These are phyloP conservation scores for Capniomyces stellatus DNA, from an alignment of 371 early-diverging fungal species.

Conservation along the genomic window DNA sequence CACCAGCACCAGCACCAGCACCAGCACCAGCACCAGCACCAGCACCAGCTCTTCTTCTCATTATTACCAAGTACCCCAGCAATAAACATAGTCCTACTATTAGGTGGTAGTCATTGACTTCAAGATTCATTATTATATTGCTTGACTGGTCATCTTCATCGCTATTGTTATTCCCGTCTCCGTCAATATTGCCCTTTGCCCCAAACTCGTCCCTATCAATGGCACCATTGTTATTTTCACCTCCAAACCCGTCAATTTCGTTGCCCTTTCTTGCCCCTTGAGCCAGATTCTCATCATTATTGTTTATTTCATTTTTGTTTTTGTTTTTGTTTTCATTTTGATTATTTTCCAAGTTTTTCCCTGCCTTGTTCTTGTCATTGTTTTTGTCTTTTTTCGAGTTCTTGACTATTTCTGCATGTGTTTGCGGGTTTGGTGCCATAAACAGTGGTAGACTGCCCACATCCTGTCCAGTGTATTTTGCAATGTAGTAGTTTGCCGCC, in stretches of 20 bases:
- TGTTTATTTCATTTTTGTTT: background rate
- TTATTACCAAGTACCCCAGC: background rate
- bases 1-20: no score
- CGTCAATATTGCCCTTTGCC: background rate
- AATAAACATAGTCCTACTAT: background rate
- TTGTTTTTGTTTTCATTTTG: background rate
- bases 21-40: no score
- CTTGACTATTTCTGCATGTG: slow-evolving; percentile 3
- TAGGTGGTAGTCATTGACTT: background rate
- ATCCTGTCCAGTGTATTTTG: slow-evolving; percentile 36
- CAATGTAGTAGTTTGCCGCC: slow-evolving; percentile 44
- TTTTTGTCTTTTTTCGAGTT: slow-evolving; percentile 4
- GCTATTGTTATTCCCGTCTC: background rate
- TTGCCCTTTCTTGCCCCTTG: no score
- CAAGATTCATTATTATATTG: background rate
- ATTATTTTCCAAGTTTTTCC: background rate
- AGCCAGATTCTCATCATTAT: no score
- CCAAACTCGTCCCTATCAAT: background rate
- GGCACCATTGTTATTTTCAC: no score
- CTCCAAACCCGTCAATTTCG: no score
- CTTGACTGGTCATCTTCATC: background rate
- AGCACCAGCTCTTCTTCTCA: slow-evolving; percentile 1
- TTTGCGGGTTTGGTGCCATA: slow-evolving; percentile 12
- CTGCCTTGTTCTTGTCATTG: background rate
- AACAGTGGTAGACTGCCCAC: slow-evolving; percentile 26